These are phyloP conservation scores for Solanum medicagineum DNA, from an alignment of 257 asterid species.

Conservation along the genomic window DNA sequence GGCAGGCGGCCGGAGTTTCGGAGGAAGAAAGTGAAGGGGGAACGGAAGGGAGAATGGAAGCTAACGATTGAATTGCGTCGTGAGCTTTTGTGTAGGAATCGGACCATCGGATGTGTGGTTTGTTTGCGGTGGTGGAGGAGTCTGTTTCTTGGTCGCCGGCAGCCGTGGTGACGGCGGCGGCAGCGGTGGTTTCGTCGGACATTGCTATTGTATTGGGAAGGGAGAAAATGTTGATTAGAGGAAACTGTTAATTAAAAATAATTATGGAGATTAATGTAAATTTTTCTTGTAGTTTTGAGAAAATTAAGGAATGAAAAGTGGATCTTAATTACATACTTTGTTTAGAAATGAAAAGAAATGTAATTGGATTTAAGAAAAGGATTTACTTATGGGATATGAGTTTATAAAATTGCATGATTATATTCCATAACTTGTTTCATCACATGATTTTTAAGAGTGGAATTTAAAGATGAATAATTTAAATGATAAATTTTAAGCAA, in stretches of 20 bases:
- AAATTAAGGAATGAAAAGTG: conserved; percentile 19
- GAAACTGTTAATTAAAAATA: not conserved
- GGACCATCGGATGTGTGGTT: conserved; percentile 54
- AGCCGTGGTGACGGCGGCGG: not conserved
- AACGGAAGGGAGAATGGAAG: conserved; percentile 43
- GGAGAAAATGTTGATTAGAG: not conserved
- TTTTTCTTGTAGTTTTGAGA: conserved; percentile 2
- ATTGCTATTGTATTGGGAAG: not conserved
- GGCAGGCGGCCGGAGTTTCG: conserved; percentile 54
- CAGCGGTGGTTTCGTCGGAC: not conserved
- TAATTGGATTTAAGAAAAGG: not conserved
- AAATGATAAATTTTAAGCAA: too few relatives aligned
- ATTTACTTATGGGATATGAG: not conserved
- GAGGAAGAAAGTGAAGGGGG: conserved; percentile 42
- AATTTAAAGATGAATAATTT: too few relatives aligned
- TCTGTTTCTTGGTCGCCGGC: not conserved
- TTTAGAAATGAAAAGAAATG: not conserved
- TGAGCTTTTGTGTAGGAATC: conserved; percentile 60
- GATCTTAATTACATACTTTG: not conserved
- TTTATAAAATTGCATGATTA: too few relatives aligned
- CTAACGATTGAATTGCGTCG: conserved; percentile 44
- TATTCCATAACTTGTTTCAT: too few relatives aligned
- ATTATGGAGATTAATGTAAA: not conserved
- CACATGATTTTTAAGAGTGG: too few relatives aligned
- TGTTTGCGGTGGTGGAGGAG: conserved; percentile 3